phyloP scores from a whole-genome alignment of 495 filamentous ascomycete genomes.

The Neurospora hispaniola region DNA sequence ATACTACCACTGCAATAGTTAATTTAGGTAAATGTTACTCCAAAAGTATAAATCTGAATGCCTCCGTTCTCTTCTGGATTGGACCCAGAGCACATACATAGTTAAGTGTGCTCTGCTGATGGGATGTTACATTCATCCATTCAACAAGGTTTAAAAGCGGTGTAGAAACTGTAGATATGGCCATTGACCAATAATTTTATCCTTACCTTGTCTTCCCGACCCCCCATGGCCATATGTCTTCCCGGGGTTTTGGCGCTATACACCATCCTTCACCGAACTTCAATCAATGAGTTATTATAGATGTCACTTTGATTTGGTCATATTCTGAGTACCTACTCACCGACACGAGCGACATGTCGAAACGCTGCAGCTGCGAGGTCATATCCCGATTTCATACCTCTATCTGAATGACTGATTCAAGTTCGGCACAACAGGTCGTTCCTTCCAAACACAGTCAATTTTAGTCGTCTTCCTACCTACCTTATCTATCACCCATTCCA shows the following conservation, averaged over 20 bases:
- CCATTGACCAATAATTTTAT: background rate
- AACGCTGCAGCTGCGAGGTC: background rate
- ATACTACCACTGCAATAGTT: background rate
- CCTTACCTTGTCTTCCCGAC: background rate
- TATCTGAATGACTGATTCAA: background rate
- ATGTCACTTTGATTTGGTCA: background rate
- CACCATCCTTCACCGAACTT: background rate
- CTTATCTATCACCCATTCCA: no score
- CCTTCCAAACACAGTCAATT: background rate
- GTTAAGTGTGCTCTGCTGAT: background rate
- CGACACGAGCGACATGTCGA: background rate
- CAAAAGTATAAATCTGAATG: background rate
- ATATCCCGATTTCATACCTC: background rate
- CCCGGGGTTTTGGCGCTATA: background rate
- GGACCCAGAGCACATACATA: background rate
- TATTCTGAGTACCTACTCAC: background rate
- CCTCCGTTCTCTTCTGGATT: background rate
- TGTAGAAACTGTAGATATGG: background rate
- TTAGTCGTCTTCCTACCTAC: background rate
- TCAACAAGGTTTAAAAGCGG: background rate
- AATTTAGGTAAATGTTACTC: background rate
- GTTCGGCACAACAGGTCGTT: background rate
- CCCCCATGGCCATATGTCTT: background rate
- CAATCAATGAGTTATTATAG: background rate
- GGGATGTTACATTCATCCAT: background rate